Evolutionary conservation across 768 basidiomycete species (phyloP).

Genomic region (Nevesoporus exiguus): DNA sequence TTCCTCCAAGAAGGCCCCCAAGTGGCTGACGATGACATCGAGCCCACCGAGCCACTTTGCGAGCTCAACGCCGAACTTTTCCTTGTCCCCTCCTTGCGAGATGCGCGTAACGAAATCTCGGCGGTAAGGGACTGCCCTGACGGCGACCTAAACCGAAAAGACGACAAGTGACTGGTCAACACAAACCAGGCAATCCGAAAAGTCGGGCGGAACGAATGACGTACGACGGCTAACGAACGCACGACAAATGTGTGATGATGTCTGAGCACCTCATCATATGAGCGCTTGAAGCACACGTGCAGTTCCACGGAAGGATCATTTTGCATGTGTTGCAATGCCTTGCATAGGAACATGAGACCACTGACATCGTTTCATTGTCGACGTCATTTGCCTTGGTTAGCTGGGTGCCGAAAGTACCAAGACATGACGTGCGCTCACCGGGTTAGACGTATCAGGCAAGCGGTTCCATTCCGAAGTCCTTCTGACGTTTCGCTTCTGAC

Average conservation of each 20-base stretch:
- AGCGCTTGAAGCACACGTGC: constrained; percentile 64
- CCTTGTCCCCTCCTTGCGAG: constrained; percentile 57
- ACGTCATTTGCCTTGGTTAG: constrained; percentile 7
- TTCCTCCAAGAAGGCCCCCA: constrained; percentile 53
- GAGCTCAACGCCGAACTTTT: constrained; percentile 57
- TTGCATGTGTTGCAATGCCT: constrained; percentile 65
- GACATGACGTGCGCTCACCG: constrained; percentile 44
- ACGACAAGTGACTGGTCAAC: background rate
- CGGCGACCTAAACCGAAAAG: constrained; percentile 43
- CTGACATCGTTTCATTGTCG: constrained; percentile 33
- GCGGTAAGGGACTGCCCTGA: constrained; percentile 61
- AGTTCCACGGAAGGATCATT: constrained; percentile 49
- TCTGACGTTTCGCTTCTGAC: constrained; percentile 49
- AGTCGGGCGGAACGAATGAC: constrained; percentile 9
- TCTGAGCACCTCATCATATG: constrained; percentile 64
- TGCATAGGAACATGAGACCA: constrained; percentile 65
- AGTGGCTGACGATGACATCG: constrained; percentile 48
- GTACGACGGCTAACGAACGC: constrained; percentile 43
- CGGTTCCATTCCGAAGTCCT: constrained; percentile 47
- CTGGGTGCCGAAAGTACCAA: background rate
- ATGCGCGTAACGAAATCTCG: constrained; percentile 60
- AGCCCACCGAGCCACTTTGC: constrained; percentile 60
- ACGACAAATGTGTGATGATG: constrained; percentile 68
- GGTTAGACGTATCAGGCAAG: constrained; percentile 61
- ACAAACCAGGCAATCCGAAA: background rate